Conservation (phyloP, 257 asterid genomes). For the Verbena officinalis region DNA sequence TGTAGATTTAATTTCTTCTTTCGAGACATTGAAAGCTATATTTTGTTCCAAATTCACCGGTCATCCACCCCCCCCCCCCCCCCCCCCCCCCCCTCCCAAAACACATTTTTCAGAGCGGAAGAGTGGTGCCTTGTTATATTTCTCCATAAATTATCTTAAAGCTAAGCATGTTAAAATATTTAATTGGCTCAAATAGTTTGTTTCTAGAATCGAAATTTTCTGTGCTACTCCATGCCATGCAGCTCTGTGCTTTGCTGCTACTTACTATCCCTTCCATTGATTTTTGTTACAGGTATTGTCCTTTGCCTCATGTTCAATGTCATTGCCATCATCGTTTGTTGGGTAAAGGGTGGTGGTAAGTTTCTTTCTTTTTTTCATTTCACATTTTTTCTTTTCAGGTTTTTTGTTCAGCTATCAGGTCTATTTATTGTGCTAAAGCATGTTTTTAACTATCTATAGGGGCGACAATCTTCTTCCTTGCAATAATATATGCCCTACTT, state of each 20-base stretch:
- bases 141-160: not conserved
- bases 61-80: not conserved
- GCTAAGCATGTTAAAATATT: too few relatives aligned
- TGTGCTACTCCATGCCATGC: not conserved
- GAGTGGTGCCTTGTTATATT: not conserved
- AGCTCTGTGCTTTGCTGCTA: not conserved
- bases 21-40: not conserved
- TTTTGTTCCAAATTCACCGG: not conserved
- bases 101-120: not conserved
- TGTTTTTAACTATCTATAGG: slow-evolving; percentile 41
- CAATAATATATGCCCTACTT: slow-evolving; percentile 57
- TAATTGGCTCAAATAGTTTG: not conserved
- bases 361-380: slow-evolving; percentile 18
- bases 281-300: slow-evolving; percentile 52
- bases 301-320: slow-evolving; percentile 65
- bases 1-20: not conserved
- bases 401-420: not conserved
- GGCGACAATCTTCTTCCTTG: slow-evolving; percentile 62
- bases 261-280: not conserved
- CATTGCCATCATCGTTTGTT: slow-evolving; percentile 54
- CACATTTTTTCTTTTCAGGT: not conserved
- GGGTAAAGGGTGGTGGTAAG: slow-evolving; percentile 70
- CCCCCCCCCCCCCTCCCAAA: too few relatives aligned
- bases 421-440: slow-evolving; percentile 13
- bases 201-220: not conserved